These are phyloP conservation scores for Populus davidiana DNA, from an alignment of 345 rosid species.

Conservation along the genomic window DNA sequence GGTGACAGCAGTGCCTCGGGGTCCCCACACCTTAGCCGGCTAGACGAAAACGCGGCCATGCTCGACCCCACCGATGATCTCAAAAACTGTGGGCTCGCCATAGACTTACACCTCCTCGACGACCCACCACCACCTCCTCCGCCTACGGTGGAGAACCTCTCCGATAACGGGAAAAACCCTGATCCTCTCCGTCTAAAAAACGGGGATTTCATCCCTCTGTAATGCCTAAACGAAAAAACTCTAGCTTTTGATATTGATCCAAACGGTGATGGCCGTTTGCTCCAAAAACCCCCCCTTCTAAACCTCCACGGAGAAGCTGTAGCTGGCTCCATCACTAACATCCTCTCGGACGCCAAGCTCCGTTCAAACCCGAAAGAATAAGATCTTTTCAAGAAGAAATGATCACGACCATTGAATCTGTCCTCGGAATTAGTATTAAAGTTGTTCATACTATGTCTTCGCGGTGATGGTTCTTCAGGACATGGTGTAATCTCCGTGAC, in stretches of 20 bases:
- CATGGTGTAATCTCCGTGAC: slow-evolving; percentile 46
- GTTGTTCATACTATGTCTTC: slow-evolving; percentile 15
- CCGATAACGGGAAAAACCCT: slow-evolving; percentile 69
- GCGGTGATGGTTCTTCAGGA: slow-evolving; percentile 48
- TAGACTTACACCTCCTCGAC: slow-evolving; percentile 60
- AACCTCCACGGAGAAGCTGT: slow-evolving; percentile 85
- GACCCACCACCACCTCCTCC: slow-evolving; percentile 51
- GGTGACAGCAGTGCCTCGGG: slow-evolving; percentile 96
- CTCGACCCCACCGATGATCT: slow-evolving; percentile 32
- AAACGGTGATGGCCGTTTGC: slow-evolving; percentile 79
- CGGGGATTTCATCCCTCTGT: slow-evolving; percentile 71
- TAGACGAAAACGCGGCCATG: slow-evolving; percentile 61
- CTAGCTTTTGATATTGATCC: slow-evolving; percentile 66
- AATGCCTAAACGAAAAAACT: slow-evolving; percentile 70
- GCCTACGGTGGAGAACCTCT: slow-evolving; percentile 42
- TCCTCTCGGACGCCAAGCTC: slow-evolving; percentile 63
- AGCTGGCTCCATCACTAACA: slow-evolving; percentile 52
- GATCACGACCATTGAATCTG: slow-evolving; percentile 39
- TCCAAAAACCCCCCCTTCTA: slow-evolving; percentile 74
- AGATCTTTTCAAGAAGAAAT: slow-evolving; percentile 56
- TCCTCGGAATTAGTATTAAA: slow-evolving; percentile 35
- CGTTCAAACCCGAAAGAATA: slow-evolving; percentile 86
- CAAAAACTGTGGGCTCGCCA: slow-evolving; percentile 77
- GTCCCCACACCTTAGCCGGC: slow-evolving; percentile 91
- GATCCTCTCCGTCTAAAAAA: slow-evolving; percentile 51